phyloP scores from a whole-genome alignment of 345 rosid genomes.

The Brassica carinata region DNA sequence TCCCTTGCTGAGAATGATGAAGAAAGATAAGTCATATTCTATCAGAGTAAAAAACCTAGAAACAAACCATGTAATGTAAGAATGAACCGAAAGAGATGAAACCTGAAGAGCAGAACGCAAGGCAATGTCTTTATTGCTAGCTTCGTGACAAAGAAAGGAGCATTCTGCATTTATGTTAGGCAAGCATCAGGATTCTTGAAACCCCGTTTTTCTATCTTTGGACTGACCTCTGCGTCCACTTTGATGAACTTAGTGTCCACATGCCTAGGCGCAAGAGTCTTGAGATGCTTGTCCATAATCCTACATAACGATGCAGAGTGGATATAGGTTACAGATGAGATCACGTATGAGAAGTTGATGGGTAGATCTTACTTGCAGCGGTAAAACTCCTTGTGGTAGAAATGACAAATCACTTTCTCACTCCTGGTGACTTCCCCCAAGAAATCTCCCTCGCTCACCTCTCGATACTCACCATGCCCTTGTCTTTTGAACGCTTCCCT shows the following conservation, averaged over 20 bases:
- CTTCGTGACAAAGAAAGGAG: slow-evolving; percentile 83
- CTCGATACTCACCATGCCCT: slow-evolving; percentile 93
- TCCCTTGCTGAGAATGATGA: slow-evolving; percentile 58
- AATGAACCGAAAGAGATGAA: slow-evolving; percentile 18
- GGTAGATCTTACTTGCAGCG: slow-evolving; percentile 71
- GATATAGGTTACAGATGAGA: not conserved
- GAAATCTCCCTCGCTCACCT: slow-evolving; percentile 89
- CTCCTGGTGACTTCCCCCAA: slow-evolving; percentile 92
- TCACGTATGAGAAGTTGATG: not conserved
- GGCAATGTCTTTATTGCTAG: slow-evolving; percentile 90
- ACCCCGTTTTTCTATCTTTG: not conserved
- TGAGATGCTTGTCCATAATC: slow-evolving; percentile 96
- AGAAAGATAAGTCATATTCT: not conserved
- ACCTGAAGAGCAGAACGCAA: slow-evolving; percentile 89
- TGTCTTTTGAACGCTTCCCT: slow-evolving; percentile 71
- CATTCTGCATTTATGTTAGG: slow-evolving; percentile 61
- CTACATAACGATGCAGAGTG: slow-evolving; percentile 43
- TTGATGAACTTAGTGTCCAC: slow-evolving; percentile 83
- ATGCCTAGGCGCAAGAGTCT: slow-evolving; percentile 70
- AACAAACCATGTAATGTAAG: slow-evolving; percentile 14
- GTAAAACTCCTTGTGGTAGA: slow-evolving; percentile 83
- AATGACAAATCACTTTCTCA: slow-evolving; percentile 81
- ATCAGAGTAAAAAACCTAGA: slow-evolving; percentile 2
- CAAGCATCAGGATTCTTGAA: not conserved
- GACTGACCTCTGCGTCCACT: slow-evolving; percentile 84